Evolutionary conservation across 306 rosid genomes (phyloP).

Genomic region (Cajanus cajan): DNA sequence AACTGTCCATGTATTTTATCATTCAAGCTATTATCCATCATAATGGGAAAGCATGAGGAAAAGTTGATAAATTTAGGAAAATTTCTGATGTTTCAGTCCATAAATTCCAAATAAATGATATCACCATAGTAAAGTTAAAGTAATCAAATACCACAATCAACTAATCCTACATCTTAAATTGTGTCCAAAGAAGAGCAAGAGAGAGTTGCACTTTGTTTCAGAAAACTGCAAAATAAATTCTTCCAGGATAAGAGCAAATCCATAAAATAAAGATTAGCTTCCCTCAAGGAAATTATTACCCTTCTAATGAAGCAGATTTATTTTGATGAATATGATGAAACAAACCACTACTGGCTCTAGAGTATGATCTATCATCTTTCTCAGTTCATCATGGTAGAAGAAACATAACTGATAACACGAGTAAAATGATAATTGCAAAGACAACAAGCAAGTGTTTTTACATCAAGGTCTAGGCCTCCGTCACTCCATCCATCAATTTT

Average conservation of each 20-base stretch:
- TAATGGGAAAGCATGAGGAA: neutral
- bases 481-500: conserved; percentile 99
- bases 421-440: conserved; percentile 25
- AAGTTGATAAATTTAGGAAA: conserved; percentile 6
- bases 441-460: conserved; percentile 46
- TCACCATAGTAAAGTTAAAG: neutral
- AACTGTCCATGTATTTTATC: conserved; percentile 1
- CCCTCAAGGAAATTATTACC: neutral
- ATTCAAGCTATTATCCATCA: conserved; percentile 12
- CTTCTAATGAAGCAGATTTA: conserved; percentile 14
- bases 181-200: neutral
- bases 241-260: neutral
- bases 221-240: neutral
- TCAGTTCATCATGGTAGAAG: neutral
- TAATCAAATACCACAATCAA: conserved; percentile 5
- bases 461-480: conserved; percentile 86
- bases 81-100: neutral
- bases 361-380: conserved; percentile 5
- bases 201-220: neutral
- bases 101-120: neutral
- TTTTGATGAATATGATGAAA: conserved; percentile 18
- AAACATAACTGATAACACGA: conserved; percentile 11
- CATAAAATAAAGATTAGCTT: neutral
- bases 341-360: conserved; percentile 16
- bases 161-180: neutral